These are phyloP conservation scores for Wickerhamiella dianesei DNA, from an alignment of 805 yeast genomes.

Conservation along the genomic window DNA sequence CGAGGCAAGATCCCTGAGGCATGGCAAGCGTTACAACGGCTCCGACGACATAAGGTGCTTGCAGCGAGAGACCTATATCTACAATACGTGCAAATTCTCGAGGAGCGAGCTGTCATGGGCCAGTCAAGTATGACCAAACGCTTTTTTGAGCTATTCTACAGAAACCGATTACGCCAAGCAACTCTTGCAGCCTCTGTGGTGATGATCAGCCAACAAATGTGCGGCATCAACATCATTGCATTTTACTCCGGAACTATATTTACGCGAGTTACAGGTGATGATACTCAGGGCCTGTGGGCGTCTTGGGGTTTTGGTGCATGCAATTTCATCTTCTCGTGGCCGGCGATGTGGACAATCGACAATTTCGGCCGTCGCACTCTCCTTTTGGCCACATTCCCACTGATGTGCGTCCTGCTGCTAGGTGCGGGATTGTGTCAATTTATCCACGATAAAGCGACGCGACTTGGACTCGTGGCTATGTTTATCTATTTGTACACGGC, in stretches of 20 bases:
- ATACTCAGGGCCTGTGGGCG: slow-evolving; percentile 52
- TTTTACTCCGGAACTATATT: slow-evolving; percentile 71
- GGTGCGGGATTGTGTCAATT: slow-evolving; percentile 49
- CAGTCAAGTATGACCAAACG: slow-evolving; percentile 7
- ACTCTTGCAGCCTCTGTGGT: slow-evolving; percentile 65
- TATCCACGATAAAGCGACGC: slow-evolving; percentile 36
- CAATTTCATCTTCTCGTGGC: slow-evolving; percentile 69
- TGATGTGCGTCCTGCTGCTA: slow-evolving; percentile 41
- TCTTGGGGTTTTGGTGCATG: slow-evolving; percentile 78
- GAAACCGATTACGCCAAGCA: slow-evolving; percentile 62
- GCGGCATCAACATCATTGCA: slow-evolving; percentile 80
- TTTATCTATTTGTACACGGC: slow-evolving; percentile 62
- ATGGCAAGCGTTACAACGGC: slow-evolving; percentile 32
- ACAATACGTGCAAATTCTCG: slow-evolving; percentile 37
- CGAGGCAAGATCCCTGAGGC: slow-evolving; percentile 39
- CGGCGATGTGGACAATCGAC: slow-evolving; percentile 70
- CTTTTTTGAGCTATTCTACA: slow-evolving; percentile 9
- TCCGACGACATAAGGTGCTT: slow-evolving; percentile 35
- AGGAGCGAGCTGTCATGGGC: slow-evolving; percentile 37
- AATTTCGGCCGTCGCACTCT: slow-evolving; percentile 56
- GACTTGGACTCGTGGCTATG: slow-evolving; percentile 50
- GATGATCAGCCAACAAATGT: slow-evolving; percentile 84
- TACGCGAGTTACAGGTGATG: slow-evolving; percentile 35
- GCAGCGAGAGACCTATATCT: slow-evolving; percentile 56
- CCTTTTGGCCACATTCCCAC: slow-evolving; percentile 44